phyloP scores from a whole-genome alignment of 2,329 filamentous ascomycete species.

The Bipolaris sorokiniana region DNA sequence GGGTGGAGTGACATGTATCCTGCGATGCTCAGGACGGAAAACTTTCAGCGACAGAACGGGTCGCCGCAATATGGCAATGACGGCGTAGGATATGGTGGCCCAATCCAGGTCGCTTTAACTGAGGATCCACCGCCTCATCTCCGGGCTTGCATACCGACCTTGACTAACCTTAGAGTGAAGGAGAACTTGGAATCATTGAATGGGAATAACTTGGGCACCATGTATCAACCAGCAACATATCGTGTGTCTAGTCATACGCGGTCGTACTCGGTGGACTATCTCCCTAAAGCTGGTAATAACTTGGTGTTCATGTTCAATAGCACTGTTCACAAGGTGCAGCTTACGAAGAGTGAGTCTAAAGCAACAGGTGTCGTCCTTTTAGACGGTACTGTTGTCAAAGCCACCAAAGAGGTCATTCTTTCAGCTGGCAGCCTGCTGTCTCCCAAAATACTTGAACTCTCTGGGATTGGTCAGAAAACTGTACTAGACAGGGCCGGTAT shows the following conservation, averaged over 20 bases:
- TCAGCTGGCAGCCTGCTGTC: constrained; percentile 29
- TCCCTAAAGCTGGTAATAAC: constrained; percentile 50
- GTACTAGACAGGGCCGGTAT: constrained; percentile 21
- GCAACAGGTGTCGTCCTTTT: constrained; percentile 38
- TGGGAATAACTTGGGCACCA: constrained; percentile 57
- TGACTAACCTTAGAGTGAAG: constrained; percentile 53
- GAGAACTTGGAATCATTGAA: constrained; percentile 53
- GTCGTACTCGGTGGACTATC: constrained; percentile 56
- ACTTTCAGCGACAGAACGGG: constrained; percentile 28
- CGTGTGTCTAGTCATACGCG: constrained; percentile 56
- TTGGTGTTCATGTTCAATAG: constrained; percentile 48
- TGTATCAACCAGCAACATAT: constrained; percentile 58
- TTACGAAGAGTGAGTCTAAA: constrained; percentile 22
- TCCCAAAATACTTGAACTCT: constrained; percentile 30
- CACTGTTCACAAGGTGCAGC: constrained; percentile 47
- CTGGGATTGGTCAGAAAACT: constrained; percentile 25
- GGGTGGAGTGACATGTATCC: constrained; percentile 55
- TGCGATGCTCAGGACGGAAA: constrained; percentile 41
- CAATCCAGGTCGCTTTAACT: constrained; percentile 47
- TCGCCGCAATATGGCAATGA: constrained; percentile 28
- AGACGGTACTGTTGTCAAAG: constrained; percentile 33
- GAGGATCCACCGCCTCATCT: constrained; percentile 53
- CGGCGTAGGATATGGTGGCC: constrained; percentile 37
- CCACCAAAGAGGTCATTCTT: constrained; percentile 34
- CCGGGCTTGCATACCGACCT: constrained; percentile 52